These are phyloP conservation scores for Lasiodiplodia gonubiensis DNA, from an alignment of 2,329 filamentous ascomycete genomes.

Conservation along the genomic window DNA sequence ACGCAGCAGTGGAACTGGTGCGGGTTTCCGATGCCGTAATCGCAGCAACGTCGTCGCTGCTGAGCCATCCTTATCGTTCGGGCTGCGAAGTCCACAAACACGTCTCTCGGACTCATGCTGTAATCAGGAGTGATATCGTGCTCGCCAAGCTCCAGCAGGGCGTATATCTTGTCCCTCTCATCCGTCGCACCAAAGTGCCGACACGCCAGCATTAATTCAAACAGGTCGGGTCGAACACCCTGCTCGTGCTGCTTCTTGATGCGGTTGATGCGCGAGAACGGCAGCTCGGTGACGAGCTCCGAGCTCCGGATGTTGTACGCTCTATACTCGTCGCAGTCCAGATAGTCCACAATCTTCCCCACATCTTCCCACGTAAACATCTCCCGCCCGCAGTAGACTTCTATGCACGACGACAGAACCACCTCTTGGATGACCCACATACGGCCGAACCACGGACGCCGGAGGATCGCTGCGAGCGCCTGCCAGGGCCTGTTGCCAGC, in stretches of 20 bases:
- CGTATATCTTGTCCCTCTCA: conserved; percentile 40
- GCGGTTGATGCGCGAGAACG: conserved; percentile 28
- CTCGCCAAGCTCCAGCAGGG: conserved; percentile 35
- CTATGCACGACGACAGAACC: conserved; percentile 32
- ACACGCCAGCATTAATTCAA: conserved; percentile 25
- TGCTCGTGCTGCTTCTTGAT: conserved; percentile 26
- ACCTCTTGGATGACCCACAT: conserved; percentile 42
- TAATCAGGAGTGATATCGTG: conserved; percentile 27
- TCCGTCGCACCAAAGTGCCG: conserved; percentile 33
- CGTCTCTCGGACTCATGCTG: conserved; percentile 15
- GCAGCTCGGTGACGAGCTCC: conserved; percentile 17
- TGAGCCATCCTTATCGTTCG: conserved; percentile 14
- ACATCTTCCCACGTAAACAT: conserved; percentile 28
- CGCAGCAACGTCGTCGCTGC: conserved; percentile 15
- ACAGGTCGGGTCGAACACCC: not conserved
- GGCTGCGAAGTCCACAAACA: conserved; percentile 21
- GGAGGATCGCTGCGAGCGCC: conserved; percentile 22
- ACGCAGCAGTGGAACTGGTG: conserved; percentile 19
- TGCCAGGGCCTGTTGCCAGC: conserved; percentile 21
- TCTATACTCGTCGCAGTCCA: conserved; percentile 24
- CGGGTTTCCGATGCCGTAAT: conserved; percentile 5
- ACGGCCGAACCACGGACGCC: conserved; percentile 37
- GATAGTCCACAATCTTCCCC: conserved; percentile 17
- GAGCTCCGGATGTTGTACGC: conserved; percentile 9
- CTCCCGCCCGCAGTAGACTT: conserved; percentile 16